Conservation (phyloP, 2,329 filamentous ascomycete genomes). For the Fusarium chuoi region DNA sequence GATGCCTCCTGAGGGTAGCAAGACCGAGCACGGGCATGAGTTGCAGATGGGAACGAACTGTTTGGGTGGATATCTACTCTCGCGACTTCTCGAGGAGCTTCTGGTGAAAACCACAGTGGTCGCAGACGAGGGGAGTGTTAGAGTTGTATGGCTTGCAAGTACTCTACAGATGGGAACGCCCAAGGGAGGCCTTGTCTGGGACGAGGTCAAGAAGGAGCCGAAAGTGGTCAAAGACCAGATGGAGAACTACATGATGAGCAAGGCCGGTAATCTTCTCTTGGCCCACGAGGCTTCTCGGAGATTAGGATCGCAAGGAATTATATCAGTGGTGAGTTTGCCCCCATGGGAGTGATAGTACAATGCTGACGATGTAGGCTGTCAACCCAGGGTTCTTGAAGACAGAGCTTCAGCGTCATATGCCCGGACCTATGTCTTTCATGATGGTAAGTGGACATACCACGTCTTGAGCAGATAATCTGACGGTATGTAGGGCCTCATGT, state of each 20-base stretch:
- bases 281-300: conserved; percentile 20
- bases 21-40: conserved; percentile 27
- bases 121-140: conserved; percentile 12
- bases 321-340: conserved; percentile 18
- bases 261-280: conserved; percentile 29
- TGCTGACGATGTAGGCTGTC: conserved; percentile 20
- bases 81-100: conserved; percentile 12
- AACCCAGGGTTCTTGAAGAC: conserved; percentile 38
- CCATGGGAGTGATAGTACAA: not conserved
- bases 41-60: conserved; percentile 38
- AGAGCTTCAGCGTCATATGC: conserved; percentile 31
- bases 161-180: conserved; percentile 31
- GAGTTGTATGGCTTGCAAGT: conserved; percentile 31
- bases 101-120: conserved; percentile 3
- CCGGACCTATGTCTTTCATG: conserved; percentile 26
- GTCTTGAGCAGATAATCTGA: not conserved
- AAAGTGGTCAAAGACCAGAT: conserved; percentile 25
- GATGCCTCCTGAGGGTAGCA: conserved; percentile 31
- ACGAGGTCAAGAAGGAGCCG: conserved; percentile 21
- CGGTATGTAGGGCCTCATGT: conserved; percentile 17
- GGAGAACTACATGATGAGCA: conserved; percentile 40
- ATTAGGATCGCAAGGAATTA: conserved; percentile 20
- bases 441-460: conserved; percentile 9
- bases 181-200: conserved; percentile 29
- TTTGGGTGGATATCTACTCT: conserved; percentile 28